Conservation (phyloP, 2,329 filamentous ascomycete genomes). For the Tricladium varicosporioides region DNA sequence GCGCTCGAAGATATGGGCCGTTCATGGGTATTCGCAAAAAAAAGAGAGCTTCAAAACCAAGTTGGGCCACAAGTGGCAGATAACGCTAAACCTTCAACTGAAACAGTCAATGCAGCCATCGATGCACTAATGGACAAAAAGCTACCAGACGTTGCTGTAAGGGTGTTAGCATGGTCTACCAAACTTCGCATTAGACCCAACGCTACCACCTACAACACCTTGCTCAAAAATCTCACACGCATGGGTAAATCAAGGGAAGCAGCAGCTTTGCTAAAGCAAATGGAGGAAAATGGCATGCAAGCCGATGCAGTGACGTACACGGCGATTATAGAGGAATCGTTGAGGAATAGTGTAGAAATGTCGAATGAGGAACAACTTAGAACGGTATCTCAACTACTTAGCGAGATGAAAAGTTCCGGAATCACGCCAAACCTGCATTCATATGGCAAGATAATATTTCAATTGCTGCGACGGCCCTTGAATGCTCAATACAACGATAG, state of each 20-base stretch:
- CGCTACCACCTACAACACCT: conserved; percentile 59
- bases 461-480: conserved; percentile 47
- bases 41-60: conserved; percentile 19
- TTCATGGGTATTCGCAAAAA: conserved; percentile 47
- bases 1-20: conserved; percentile 66
- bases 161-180: conserved; percentile 49
- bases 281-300: conserved; percentile 53
- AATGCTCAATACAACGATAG: conserved; percentile 20
- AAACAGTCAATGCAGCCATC: conserved; percentile 68
- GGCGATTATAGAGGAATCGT: conserved; percentile 63
- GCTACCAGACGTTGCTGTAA: conserved; percentile 48
- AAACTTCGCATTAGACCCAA: conserved; percentile 45
- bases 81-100: conserved; percentile 58
- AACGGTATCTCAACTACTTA: conserved; percentile 53
- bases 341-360: conserved; percentile 41
- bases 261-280: conserved; percentile 52
- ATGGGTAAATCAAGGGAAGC: conserved; percentile 47
- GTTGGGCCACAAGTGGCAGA: conserved; percentile 16
- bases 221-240: conserved; percentile 60
- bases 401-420: conserved; percentile 54
- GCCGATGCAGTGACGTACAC: conserved; percentile 71
- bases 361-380: conserved; percentile 48
- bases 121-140: conserved; percentile 55
- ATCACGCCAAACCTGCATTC: conserved; percentile 59
- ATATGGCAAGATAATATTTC: conserved; percentile 69